Base-by-base conservation (phyloP, 352 stramenopile species). In the Globisporangium ultimum region DNA sequence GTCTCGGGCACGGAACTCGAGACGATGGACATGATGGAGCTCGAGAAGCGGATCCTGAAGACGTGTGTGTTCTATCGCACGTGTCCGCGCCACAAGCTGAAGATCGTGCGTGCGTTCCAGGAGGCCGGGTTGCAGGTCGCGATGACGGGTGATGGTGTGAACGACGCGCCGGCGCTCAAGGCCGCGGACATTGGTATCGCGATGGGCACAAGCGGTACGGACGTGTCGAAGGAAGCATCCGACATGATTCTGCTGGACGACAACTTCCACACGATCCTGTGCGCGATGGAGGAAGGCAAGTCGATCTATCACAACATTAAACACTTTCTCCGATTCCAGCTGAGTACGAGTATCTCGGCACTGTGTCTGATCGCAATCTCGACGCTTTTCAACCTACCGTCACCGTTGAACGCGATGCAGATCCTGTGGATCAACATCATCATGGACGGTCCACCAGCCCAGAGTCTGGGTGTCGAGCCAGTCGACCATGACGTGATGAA, bases 71-170 rank as follows among this genome's bases (percentile, higher is more conserved):
- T 98, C 67, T 98, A 98, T 71, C 88, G 96, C 24, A 97, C 96
- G 12, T 95, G 84, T 38, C 96, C 97, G 7, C 71, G 92, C 22
- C 95, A 99, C 68, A 99, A 99, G 60, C 80, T 99, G 13, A 94
- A 93, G 57, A 97, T 99, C 64, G 96, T 99, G 10, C 79, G 87
- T 7, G 94, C 91, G 15, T 82, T 98, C 11, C 95, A 98, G 66
- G 74, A 87, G 47, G 76, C 73, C 17, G 78, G 79, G 2, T 43
- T 88, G 42, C 80, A 89, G 68, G 95, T 99, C 45, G 97, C 96
- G 7, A 98, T 99, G 80, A 99, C 97, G n/a, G 97, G 97, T n/a
- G 97, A 99, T 65, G 97, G 97, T 38, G 98, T 98, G 14, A 99
- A 99, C 74, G 97, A 99, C 75, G 97, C 97, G 8, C 97, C 97